Percentiles rank a stretch among this genome's conserved stretches.
Conservation (phyloP, 1,284 basidiomycete genomes). For the Microbotryomycetes sp. region DNA sequence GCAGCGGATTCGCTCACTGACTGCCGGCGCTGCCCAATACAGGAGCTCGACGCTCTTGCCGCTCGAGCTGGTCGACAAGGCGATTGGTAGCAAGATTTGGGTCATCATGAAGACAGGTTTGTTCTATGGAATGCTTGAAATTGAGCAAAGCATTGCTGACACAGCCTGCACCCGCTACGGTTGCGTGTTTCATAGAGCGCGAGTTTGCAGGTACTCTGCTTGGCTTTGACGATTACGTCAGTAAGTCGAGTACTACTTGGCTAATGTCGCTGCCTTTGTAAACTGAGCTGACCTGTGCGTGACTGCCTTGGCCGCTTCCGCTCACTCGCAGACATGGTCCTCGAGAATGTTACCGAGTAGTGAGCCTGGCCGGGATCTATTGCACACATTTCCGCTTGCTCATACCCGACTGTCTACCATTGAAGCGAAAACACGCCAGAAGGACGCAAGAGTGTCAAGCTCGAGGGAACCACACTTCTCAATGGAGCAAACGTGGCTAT, state of each 20-base stretch:
- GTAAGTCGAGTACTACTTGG: conserved; percentile 55
- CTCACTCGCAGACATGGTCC: conserved; percentile 96
- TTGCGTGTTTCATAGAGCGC: conserved; percentile 50
- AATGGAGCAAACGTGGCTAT: conserved; percentile 99
- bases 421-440: conserved; percentile 72
- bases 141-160: not conserved
- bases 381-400: too few relatives aligned
- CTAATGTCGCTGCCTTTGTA: not conserved
- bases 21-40: too few relatives aligned
- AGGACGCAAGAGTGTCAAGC: conserved; percentile 71
- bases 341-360: conserved; percentile 97
- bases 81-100: conserved; percentile 88
- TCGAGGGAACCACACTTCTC: conserved; percentile 77
- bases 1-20: too few relatives aligned
- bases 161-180: not conserved
- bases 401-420: too few relatives aligned
- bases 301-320: too few relatives aligned
- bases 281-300: not conserved
- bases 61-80: conserved; percentile 77
- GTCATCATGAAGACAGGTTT: conserved; percentile 79
- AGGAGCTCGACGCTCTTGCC: conserved; percentile 65
- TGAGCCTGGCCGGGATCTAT: conserved; percentile 49
- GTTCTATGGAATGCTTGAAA: not conserved
- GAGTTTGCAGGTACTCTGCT: conserved; percentile 94
- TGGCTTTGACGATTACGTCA: conserved; percentile 98